These are phyloP conservation scores for Camelina hispida DNA, from an alignment of 345 rosid genomes.

Conservation along the genomic window DNA sequence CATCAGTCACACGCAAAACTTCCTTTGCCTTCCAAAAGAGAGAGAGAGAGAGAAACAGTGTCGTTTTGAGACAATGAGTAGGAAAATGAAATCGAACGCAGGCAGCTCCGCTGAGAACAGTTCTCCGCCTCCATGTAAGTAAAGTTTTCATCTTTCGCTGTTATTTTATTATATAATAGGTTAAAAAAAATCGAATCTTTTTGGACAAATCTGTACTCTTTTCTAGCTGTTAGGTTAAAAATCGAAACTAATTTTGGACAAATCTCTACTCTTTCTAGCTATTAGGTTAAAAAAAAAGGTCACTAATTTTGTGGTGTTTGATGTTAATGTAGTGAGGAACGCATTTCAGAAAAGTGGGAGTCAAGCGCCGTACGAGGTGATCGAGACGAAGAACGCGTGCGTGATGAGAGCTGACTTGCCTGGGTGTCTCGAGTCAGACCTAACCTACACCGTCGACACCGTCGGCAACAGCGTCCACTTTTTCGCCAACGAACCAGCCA, in stretches of 20 bases:
- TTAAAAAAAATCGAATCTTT: too few relatives aligned
- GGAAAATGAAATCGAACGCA: not conserved
- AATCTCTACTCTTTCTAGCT: too few relatives aligned
- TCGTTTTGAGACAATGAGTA: slow-evolving; percentile 7
- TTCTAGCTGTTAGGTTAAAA: too few relatives aligned
- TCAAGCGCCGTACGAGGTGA: slow-evolving; percentile 2
- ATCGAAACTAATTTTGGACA: too few relatives aligned
- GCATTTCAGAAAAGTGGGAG: slow-evolving; percentile 18
- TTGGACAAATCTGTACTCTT: too few relatives aligned
- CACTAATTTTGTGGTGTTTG: too few relatives aligned
- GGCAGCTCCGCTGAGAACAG: not conserved
- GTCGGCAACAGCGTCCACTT: slow-evolving; percentile 4
- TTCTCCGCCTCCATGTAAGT: not conserved
- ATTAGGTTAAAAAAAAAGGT: too few relatives aligned
- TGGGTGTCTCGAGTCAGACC: slow-evolving; percentile 28
- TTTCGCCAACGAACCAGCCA: slow-evolving; percentile 37
- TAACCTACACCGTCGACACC: not conserved
- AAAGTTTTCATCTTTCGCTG: not conserved
- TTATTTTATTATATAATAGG: not conserved
- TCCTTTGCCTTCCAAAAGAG: not conserved
- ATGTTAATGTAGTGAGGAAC: slow-evolving; percentile 1
- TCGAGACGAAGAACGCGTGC: slow-evolving; percentile 7
- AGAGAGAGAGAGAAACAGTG: too few relatives aligned
- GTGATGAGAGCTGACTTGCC: slow-evolving; percentile 31
- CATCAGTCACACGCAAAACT: not conserved